phyloP scores from a whole-genome alignment of 176 grass and related monocot species.

The Triticum dicoccoides region DNA sequence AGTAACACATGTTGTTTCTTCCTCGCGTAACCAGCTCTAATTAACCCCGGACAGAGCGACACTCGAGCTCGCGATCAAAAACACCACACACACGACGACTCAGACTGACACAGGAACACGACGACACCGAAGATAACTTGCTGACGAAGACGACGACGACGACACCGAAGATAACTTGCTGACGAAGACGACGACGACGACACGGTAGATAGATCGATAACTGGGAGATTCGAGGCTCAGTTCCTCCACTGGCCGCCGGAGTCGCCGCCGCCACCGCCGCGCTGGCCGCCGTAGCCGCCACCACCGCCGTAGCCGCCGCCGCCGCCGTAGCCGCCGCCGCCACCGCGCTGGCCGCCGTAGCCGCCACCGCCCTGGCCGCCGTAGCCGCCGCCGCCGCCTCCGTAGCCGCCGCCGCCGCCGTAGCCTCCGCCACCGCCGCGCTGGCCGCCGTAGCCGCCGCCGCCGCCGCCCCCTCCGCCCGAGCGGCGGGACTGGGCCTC shows the following conservation, averaged over 20 bases:
- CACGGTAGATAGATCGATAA: background rate
- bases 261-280: slow-evolving; percentile 10
- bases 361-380: background rate
- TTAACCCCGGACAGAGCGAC: background rate
- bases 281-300: background rate
- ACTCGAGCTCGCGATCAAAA: slow-evolving; percentile 18
- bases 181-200: background rate
- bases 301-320: background rate
- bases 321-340: background rate
- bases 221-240: background rate
- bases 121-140: slow-evolving; percentile 16
- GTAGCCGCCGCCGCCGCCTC: background rate
- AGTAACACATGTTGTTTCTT: background rate
- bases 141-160: background rate
- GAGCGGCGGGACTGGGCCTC: slow-evolving; percentile 77
- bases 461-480: slow-evolving; percentile 43
- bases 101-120: background rate
- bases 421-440: background rate
- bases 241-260: slow-evolving; percentile 37
- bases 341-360: background rate
- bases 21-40: slow-evolving; percentile 10
- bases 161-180: slow-evolving; percentile 17
- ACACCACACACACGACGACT: background rate
- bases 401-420: background rate
- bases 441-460: slow-evolving; percentile 11